Base-by-base conservation (phyloP, 108 stramenopile genomes). In the Skeletonema costatum region DNA sequence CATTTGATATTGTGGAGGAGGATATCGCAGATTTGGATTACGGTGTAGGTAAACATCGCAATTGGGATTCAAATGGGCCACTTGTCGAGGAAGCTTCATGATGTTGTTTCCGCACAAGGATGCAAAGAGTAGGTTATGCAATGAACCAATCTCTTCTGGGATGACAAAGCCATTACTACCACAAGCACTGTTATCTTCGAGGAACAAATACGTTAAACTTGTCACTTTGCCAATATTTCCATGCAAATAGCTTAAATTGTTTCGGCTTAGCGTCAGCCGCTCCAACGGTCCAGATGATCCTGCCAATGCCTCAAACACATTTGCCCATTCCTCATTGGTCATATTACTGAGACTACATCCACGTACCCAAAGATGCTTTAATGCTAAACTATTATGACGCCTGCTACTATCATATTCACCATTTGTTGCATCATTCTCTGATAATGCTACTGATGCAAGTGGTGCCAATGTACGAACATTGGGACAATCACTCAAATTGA, bases 401-500 rank as follows among this genome's bases (percentile, higher is more conserved):
- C 19, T 29, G 36, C 25, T 51, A 31, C 9, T 30, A 62, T 31
- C 60, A 61, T 44, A 2, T 1, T 44, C 14, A 44, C 2, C 8
- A n/a, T 38, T 44, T 39, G 21, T 42, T 25, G 41, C 44, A 19
- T 68, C 62, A 58, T 31, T 12, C 5, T 31, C 16, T 0, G 35
- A 32, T 9, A n/a, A 53, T 21, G 25, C 4, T 46, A 41, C 61
- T 31, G 12, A 50, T 29, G 80, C 75, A 32, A 76, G 74, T 21
- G 80, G 80, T 11, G 56, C 21, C n/a, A 76, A 63, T 7, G 80
- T 73, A 21, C 42, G 60, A 16, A 80, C 35, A 42, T 76, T 76
- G 17, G 80, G 75, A 76, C 80, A 81, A 39, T 81, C 80, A 46
- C 80, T 81, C 9, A 81, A 12, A 53, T 81, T 81, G 44, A 81